Percentiles rank a stretch among this genome's conserved stretches.
These are phyloP conservation scores for Sarocladium strictum DNA, from an alignment of 2,329 filamentous ascomycete species.

Conservation along the genomic window DNA sequence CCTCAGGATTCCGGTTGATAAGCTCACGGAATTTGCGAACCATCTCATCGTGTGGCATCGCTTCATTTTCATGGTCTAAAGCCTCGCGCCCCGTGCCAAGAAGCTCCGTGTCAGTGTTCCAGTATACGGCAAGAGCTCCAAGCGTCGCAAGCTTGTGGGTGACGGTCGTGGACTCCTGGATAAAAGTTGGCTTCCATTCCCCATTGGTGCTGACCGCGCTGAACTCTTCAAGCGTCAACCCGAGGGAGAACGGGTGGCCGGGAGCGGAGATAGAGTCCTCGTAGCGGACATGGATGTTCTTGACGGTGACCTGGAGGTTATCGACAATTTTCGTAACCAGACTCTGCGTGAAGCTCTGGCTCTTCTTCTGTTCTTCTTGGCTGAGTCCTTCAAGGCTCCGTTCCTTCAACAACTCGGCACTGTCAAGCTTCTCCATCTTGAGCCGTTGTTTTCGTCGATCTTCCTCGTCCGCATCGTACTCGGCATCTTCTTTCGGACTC, in stretches of 20 bases:
- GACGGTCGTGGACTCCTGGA: conserved; percentile 74
- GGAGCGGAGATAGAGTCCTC: conserved; percentile 95
- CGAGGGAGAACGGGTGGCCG: conserved; percentile 89
- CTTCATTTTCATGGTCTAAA: conserved; percentile 36
- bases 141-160: conserved; percentile 94
- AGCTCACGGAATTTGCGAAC: conserved; percentile 70
- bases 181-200: conserved; percentile 93
- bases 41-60: conserved; percentile 68
- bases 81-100: conserved; percentile 76
- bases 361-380: conserved; percentile 92
- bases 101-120: conserved; percentile 89
- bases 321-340: conserved; percentile 95
- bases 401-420: conserved; percentile 89
- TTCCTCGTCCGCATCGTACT: conserved; percentile 91
- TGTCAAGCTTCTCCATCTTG: conserved; percentile 98
- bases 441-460: conserved; percentile 78
- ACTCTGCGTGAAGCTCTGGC: conserved; percentile 94
- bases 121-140: conserved; percentile 87
- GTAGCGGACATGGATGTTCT: conserved; percentile 97
- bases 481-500: conserved; percentile 89
- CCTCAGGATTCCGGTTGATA: conserved; percentile 65
- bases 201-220: conserved; percentile 94
- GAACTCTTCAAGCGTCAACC: conserved; percentile 89
- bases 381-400: conserved; percentile 88
- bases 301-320: conserved; percentile 94